Evolutionary conservation across 1,139 yeast species (phyloP), one percentile per base, ranked within the genome.

Genomic region (Tardiomyces blankii): DNA sequence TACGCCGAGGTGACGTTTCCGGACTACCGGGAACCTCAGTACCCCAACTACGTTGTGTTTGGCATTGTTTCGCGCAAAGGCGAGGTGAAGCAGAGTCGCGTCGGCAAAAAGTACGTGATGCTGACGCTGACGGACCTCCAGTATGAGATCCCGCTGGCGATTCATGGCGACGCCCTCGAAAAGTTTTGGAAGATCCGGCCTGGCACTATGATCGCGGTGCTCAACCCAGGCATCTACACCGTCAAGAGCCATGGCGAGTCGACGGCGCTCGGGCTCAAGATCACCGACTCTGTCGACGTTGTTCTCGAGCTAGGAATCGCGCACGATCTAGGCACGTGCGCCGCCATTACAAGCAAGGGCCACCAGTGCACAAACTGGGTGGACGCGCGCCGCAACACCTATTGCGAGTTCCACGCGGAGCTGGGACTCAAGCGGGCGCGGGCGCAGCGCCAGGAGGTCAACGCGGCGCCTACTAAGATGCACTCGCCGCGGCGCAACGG

Each of bases 341-440:
- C 67, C n/a, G 73, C 77, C 1, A 58, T 69, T 0, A 61, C 65
- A 18, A 64, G 65, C 23, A 75, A 71, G 42, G 78, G 79, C 8
- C 59, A 64, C 1, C 57, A 62, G 3, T 89, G 97, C 63, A 66
- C 67, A 11, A 68, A 74, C 13, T 80, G 84, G 46, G 74, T 87
- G 9, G 78, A 87, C 57, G 64, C 62, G 30, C 63, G 71, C 12
- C 69, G 68, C 42, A 67, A 75, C 2, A 73, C 73, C 14, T 71
- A 77, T 48, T 89, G 97, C 62, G 80, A 77, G 33, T 85, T 68
- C 56, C 97, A 89, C 58, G 67, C 75, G 30, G 89, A 86, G 51
- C 57, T 72, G 44, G 72, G 77, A 40, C 69, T 79, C 47, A 72
- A 75, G 44, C 72, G 69, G 32, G 68, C 77, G 0, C 74, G 77